Evolutionary conservation across 2,329 filamentous ascomycete species (phyloP).

Genomic region (Colletotrichum incanum): DNA sequence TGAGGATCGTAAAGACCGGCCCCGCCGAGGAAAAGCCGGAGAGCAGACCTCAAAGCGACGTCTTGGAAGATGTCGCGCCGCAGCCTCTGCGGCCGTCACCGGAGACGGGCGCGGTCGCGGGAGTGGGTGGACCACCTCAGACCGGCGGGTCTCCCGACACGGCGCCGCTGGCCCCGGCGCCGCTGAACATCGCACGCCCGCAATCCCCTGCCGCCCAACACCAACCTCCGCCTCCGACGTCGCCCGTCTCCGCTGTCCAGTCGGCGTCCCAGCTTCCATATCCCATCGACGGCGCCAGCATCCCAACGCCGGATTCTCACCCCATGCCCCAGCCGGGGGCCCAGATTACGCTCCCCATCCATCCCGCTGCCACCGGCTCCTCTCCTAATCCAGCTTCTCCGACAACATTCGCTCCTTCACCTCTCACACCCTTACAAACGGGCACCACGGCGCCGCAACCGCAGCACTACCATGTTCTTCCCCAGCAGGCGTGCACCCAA

Average conservation of each 20-base stretch:
- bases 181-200: slow-evolving; percentile 26
- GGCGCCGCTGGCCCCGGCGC: slow-evolving; percentile 27
- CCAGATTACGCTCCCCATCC: slow-evolving; percentile 21
- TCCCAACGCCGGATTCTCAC: slow-evolving; percentile 6
- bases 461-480: background rate
- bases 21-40: background rate
- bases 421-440: background rate
- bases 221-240: background rate
- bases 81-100: no score
- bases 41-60: background rate
- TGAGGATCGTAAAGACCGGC: slow-evolving; percentile 40
- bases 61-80: background rate
- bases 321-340: background rate
- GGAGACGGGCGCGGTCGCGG: background rate
- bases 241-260: slow-evolving; percentile 1
- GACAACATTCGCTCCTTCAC: background rate
- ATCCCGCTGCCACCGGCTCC: slow-evolving; percentile 17
- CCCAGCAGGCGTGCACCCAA: slow-evolving; percentile 4
- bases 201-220: slow-evolving; percentile 4
- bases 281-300: slow-evolving; percentile 11
- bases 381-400: background rate
- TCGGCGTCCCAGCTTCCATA: slow-evolving; percentile 16
- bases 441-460: slow-evolving; percentile 1
- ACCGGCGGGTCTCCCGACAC: background rate
- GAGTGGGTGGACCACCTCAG: background rate